Evolutionary conservation across 1,139 yeast species (phyloP).

Genomic region (Debaryomyces sp.): DNA sequence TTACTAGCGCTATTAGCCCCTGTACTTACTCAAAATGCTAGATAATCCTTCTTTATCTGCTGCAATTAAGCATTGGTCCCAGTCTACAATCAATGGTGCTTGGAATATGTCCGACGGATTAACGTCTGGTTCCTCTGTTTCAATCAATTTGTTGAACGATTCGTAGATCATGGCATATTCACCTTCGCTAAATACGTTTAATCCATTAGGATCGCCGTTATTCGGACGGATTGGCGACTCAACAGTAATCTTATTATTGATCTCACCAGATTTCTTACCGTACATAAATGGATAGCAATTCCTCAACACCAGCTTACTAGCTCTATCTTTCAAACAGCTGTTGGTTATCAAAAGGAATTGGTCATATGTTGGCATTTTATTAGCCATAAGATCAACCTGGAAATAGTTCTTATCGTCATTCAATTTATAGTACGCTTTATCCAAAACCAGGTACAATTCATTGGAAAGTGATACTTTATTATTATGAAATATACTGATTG

Average conservation of each 20-base stretch:
- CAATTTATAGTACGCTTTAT: slow-evolving; percentile 33
- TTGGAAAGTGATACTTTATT: slow-evolving; percentile 36
- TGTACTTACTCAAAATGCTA: slow-evolving; percentile 35
- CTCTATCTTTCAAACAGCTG: slow-evolving; percentile 30
- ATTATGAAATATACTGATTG: slow-evolving; percentile 47
- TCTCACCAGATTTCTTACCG: slow-evolving; percentile 23
- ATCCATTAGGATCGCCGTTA: slow-evolving; percentile 17
- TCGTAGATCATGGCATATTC: slow-evolving; percentile 46
- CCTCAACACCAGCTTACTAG: slow-evolving; percentile 30
- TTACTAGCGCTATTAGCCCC: slow-evolving; percentile 2
- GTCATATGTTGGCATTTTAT: slow-evolving; percentile 49
- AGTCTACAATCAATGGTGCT: slow-evolving; percentile 50
- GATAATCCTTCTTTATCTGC: slow-evolving; percentile 39
- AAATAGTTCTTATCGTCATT: slow-evolving; percentile 32
- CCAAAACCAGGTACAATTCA: slow-evolving; percentile 33
- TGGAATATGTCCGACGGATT: slow-evolving; percentile 38
- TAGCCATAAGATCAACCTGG: slow-evolving; percentile 40
- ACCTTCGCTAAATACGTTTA: slow-evolving; percentile 39
- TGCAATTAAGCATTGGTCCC: slow-evolving; percentile 51
- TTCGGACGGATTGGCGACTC: slow-evolving; percentile 30
- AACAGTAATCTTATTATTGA: slow-evolving; percentile 27
- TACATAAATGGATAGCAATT: slow-evolving; percentile 43
- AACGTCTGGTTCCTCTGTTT: slow-evolving; percentile 26
- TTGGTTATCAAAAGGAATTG: slow-evolving; percentile 37
- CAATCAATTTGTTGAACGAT: slow-evolving; percentile 36